Conservation (phyloP, 2,329 filamentous ascomycete genomes). For the Whalleya microplaca region DNA sequence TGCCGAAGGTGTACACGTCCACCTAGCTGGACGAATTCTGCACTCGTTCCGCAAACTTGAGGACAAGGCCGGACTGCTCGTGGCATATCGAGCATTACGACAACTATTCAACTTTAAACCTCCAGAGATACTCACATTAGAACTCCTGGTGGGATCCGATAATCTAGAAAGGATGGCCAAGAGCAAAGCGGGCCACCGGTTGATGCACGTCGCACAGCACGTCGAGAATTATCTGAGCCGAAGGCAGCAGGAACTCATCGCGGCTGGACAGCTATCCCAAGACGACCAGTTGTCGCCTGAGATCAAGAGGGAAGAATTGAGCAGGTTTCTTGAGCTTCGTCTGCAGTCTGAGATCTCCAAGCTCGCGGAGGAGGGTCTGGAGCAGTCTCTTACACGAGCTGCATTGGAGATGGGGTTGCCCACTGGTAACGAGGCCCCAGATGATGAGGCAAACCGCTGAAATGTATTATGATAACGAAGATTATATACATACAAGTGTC, state of each 20-base stretch:
- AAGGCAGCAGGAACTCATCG: constrained; percentile 30
- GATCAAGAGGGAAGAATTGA: constrained; percentile 44
- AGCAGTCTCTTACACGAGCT: constrained; percentile 15
- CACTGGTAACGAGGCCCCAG: background rate
- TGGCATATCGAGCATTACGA: constrained; percentile 49
- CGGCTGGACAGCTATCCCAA: constrained; percentile 34
- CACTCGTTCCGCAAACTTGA: constrained; percentile 54
- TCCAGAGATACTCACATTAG: constrained; percentile 50
- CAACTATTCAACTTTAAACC: constrained; percentile 49
- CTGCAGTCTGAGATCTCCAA: constrained; percentile 34
- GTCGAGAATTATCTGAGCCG: constrained; percentile 45
- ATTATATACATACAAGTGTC: background rate
- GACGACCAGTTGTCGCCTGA: constrained; percentile 41
- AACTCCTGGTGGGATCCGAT: constrained; percentile 50
- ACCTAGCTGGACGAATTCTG: constrained; percentile 53
- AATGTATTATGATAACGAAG: background rate
- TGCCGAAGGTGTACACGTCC: constrained; percentile 47
- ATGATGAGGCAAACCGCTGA: background rate
- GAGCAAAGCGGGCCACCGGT: constrained; percentile 43
- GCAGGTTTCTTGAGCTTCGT: constrained; percentile 46
- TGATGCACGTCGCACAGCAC: constrained; percentile 47
- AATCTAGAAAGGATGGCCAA: constrained; percentile 45
- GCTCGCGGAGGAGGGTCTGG: constrained; percentile 1
- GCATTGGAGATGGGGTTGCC: constrained; percentile 31
- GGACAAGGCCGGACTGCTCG: constrained; percentile 49